These are phyloP conservation scores for Tanacetum coccineum DNA, from an alignment of 129 eudicot genomes.

Conservation along the genomic window DNA sequence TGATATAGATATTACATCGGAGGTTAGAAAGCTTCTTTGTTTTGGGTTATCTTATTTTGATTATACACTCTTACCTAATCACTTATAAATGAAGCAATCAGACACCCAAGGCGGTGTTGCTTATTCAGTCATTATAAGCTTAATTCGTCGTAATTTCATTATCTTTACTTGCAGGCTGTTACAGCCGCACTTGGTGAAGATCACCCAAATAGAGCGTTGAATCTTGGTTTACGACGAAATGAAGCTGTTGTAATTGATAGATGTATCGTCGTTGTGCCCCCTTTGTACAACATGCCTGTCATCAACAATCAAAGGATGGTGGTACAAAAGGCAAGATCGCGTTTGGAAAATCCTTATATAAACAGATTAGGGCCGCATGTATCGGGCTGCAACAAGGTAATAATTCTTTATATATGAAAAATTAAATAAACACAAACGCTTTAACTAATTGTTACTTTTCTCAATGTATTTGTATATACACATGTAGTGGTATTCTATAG, in stretches of 20 bases:
- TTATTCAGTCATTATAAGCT: not conserved
- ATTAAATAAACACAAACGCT: no score
- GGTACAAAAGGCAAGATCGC: no score
- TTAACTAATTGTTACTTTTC: no score
- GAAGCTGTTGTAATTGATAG: slow-evolving; percentile 67
- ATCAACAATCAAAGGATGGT: no score
- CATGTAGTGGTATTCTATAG: no score
- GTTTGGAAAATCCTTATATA: no score
- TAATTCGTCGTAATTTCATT: not conserved
- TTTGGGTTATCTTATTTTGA: not conserved
- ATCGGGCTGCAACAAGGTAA: no score
- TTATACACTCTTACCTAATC: not conserved
- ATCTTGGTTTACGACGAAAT: no score
- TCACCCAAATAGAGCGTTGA: slow-evolving; percentile 70
- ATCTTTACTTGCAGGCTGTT: slow-evolving; percentile 56
- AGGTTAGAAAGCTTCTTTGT: not conserved
- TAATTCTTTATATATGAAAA: no score
- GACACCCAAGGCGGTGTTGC: not conserved
- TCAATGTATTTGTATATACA: no score
- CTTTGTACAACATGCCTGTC: no score
- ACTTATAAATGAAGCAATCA: not conserved
- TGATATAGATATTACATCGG: slow-evolving; percentile 91
- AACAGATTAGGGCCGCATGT: no score
- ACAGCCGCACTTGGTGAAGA: slow-evolving; percentile 77
- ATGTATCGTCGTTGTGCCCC: slow-evolving; percentile 58